A percentile compares a stretch with the other conserved stretches of the same genome.
Evolutionary conservation across 23 red algal species (phyloP).

Genomic region (Agarophyton chilense): DNA sequence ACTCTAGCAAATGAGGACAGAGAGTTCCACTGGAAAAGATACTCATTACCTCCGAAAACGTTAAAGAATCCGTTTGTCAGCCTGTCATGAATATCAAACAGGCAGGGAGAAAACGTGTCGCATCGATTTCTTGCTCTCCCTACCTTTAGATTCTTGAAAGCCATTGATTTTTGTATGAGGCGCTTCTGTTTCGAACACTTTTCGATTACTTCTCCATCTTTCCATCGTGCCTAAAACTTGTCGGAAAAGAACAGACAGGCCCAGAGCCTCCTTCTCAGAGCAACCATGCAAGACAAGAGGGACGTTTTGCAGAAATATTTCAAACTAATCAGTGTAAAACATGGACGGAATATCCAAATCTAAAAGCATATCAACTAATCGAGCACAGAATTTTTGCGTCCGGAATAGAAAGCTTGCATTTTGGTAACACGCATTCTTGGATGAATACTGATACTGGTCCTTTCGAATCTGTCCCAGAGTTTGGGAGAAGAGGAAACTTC

Average conservation of each 20-base stretch:
- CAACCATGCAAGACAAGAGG: constrained; percentile 36
- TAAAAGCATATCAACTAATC: constrained; percentile 31
- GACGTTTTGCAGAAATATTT: constrained; percentile 16
- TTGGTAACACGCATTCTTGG: constrained; percentile 53
- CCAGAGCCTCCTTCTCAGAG: constrained; percentile 56
- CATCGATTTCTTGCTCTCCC: neutral
- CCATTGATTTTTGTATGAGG: neutral
- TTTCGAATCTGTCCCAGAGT: neutral
- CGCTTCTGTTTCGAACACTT: constrained; percentile 34
- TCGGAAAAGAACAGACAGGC: constrained; percentile 26
- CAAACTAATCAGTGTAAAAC: constrained; percentile 21
- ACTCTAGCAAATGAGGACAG: constrained; percentile 30
- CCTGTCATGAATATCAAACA: constrained; percentile 51
- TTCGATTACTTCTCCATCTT: constrained; percentile 58
- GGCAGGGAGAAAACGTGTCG: constrained; percentile 53
- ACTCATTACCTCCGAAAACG: constrained; percentile 25
- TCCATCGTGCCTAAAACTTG: constrained; percentile 44
- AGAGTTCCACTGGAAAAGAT: constrained; percentile 35
- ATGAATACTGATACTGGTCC: neutral
- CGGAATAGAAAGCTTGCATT: constrained; percentile 21
- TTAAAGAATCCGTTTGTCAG: constrained; percentile 18
- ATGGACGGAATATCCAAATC: constrained; percentile 58
- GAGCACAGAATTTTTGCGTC: constrained; percentile 61
- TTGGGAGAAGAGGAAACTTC: neutral
- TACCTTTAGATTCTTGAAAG: neutral